Evolutionary conservation across 164 flowering plant species (phyloP).

Genomic region (Stephania japonica): DNA sequence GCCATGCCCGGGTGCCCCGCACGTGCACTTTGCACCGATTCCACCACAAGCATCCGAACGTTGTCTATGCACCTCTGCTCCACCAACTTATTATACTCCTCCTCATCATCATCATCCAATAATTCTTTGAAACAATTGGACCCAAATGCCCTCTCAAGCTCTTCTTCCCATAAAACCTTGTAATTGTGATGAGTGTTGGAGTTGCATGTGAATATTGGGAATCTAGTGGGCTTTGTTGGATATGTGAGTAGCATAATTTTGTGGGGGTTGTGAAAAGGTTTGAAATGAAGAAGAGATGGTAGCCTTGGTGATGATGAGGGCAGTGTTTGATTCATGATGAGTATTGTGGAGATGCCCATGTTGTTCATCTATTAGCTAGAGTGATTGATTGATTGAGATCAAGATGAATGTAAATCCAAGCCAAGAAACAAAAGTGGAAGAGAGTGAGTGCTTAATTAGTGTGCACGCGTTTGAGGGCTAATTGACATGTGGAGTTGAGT

Average conservation of each 20-base stretch:
- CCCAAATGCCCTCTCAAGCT: constrained; percentile 24
- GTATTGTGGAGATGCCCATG: constrained; percentile 22
- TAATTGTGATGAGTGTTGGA: constrained; percentile 10
- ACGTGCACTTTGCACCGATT: constrained; percentile 35
- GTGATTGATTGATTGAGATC: background rate
- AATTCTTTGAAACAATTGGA: constrained; percentile 1
- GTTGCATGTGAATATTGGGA: background rate
- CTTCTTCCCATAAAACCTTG: constrained; percentile 33
- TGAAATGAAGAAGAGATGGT: background rate
- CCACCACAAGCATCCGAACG: constrained; percentile 41
- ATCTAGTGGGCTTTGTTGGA: background rate
- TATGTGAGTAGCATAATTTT: no score
- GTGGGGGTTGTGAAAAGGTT: no score
- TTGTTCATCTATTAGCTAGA: no score
- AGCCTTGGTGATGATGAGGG: constrained; percentile 9
- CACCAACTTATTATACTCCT: constrained; percentile 26
- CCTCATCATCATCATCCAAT: constrained; percentile 20
- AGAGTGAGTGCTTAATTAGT: background rate
- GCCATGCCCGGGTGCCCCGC: constrained; percentile 57
- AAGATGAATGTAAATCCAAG: background rate
- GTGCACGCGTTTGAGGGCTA: background rate
- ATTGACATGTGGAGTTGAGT: background rate
- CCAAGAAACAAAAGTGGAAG: background rate
- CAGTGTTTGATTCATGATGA: background rate
- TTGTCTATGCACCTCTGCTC: constrained; percentile 42